Conservation (phyloP, 2,329 filamentous ascomycete genomes). For the Cladosporium sp. region DNA sequence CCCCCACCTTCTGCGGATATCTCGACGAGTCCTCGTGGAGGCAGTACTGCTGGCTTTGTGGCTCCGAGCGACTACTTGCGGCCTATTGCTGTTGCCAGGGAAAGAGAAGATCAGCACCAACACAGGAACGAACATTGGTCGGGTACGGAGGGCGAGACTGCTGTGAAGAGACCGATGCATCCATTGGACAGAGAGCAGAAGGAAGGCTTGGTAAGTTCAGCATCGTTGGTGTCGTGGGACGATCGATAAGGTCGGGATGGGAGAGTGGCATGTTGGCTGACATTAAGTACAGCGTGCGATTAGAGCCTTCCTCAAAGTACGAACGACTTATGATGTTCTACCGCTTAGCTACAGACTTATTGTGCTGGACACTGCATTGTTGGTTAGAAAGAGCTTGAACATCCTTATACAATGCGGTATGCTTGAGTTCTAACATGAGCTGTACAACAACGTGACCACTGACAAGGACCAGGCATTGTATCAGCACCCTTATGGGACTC, state of each 20-base stretch:
- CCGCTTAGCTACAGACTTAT: constrained; percentile 94
- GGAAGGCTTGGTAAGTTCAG: constrained; percentile 65
- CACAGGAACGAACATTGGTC: neutral
- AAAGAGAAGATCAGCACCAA: constrained; percentile 20
- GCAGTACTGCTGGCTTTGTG: constrained; percentile 29
- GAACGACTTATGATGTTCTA: constrained; percentile 96
- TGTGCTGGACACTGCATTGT: constrained; percentile 86
- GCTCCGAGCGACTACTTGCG: constrained; percentile 35
- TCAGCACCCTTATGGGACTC: constrained; percentile 98
- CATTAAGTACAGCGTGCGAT: constrained; percentile 65
- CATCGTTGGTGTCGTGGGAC: constrained; percentile 7
- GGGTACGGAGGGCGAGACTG: neutral
- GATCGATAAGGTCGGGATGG: neutral
- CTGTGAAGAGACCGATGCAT: constrained; percentile 30
- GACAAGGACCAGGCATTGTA: constrained; percentile 68
- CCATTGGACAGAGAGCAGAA: constrained; percentile 71
- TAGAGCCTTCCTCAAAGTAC: constrained; percentile 90
- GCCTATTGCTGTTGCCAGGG: constrained; percentile 17
- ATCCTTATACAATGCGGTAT: constrained; percentile 93
- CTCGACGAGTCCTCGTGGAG: constrained; percentile 7
- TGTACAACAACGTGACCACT: neutral
- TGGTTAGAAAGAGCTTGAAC: constrained; percentile 94
- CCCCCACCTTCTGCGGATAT: neutral
- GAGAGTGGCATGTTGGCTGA: constrained; percentile 1
- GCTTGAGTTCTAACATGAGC: constrained; percentile 17